phyloP scores from a whole-genome alignment of 352 stramenopile species.

The Phytophthora macrochlamydospora region DNA sequence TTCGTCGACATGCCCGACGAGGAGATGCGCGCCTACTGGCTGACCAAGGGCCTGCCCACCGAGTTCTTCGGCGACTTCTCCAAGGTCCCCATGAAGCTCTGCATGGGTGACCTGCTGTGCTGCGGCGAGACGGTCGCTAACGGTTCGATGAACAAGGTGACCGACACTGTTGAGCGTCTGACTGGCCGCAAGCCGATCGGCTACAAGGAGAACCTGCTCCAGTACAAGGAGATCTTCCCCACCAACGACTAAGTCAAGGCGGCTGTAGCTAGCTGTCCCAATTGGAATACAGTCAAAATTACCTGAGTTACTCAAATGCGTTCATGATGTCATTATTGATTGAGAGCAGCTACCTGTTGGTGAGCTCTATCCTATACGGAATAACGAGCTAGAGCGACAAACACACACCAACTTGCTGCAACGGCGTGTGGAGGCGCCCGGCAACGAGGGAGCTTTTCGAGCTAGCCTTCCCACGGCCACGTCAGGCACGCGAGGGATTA shows the following conservation, averaged over 20 bases:
- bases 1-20: slow-evolving; percentile 9
- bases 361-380: no score
- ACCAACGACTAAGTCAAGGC: slow-evolving; percentile 9
- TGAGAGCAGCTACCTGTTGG: no score
- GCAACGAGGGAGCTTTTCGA: background rate
- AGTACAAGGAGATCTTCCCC: slow-evolving; percentile 25
- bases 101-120: slow-evolving; percentile 25
- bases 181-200: slow-evolving; percentile 22
- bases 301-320: no score
- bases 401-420: background rate
- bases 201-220: slow-evolving; percentile 18
- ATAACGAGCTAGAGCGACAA: no score
- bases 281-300: no score
- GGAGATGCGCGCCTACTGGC: slow-evolving; percentile 13
- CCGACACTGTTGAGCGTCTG: slow-evolving; percentile 13
- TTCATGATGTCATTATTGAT: no score
- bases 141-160: slow-evolving; percentile 23
- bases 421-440: background rate
- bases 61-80: slow-evolving; percentile 25
- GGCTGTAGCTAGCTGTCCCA: no score
- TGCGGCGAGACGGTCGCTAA: slow-evolving; percentile 22
- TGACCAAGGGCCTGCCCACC: slow-evolving; percentile 11
- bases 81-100: slow-evolving; percentile 27
- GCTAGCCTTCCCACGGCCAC: background rate
- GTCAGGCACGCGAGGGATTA: slow-evolving; percentile 1